Conservation (phyloP, 2,329 filamentous ascomycete genomes). For the Phialocephala subalpina region DNA sequence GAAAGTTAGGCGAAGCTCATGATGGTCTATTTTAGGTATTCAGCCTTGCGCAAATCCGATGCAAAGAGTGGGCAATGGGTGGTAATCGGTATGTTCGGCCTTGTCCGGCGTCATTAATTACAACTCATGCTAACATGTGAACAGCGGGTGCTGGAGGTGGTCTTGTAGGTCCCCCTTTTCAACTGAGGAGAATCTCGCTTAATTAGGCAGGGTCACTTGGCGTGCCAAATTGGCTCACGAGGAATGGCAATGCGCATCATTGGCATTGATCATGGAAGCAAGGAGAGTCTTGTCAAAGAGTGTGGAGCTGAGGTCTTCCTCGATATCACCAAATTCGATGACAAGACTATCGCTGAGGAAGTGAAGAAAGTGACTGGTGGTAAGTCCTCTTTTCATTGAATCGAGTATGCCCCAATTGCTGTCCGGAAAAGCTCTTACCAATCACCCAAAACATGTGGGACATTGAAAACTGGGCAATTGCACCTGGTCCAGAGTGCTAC, state of each 20-base stretch:
- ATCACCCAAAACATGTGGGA: too few species aligned
- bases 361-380: constrained; percentile 64
- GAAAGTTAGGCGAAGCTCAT: constrained; percentile 37
- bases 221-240: constrained; percentile 62
- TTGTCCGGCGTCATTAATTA: constrained; percentile 23
- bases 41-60: constrained; percentile 67
- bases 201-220: constrained; percentile 61
- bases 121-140: constrained; percentile 27
- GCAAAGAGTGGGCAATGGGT: constrained; percentile 52
- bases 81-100: constrained; percentile 38
- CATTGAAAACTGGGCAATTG: too few species aligned
- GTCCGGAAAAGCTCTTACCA: too few species aligned
- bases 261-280: constrained; percentile 69
- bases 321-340: constrained; percentile 61
- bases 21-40: constrained; percentile 51
- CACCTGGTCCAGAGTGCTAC: too few species aligned
- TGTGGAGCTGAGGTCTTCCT: constrained; percentile 74
- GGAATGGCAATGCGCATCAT: constrained; percentile 71
- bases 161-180: constrained; percentile 45
- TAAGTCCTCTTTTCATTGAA: not conserved
- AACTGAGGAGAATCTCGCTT: constrained; percentile 19
- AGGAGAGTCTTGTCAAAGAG: constrained; percentile 63
- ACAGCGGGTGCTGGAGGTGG: constrained; percentile 66
- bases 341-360: constrained; percentile 59
- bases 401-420: too few species aligned